These are phyloP conservation scores for Dactylellina sp. DNA, from an alignment of 2,329 filamentous ascomycete genomes.

Conservation along the genomic window DNA sequence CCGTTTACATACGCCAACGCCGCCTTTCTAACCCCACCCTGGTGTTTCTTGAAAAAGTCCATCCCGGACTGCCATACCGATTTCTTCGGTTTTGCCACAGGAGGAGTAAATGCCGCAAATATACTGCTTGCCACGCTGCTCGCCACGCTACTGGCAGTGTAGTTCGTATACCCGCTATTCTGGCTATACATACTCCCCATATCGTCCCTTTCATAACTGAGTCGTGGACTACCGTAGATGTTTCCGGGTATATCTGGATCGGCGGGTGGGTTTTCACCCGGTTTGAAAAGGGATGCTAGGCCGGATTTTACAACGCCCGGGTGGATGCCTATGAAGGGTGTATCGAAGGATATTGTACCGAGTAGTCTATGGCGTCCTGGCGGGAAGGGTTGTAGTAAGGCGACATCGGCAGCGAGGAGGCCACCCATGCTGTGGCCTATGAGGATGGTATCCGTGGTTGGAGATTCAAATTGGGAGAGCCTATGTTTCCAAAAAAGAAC, in stretches of 20 bases:
- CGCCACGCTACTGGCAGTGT: background rate
- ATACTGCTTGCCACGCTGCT: background rate
- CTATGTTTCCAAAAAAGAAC: constrained; percentile 3
- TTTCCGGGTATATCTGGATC: constrained; percentile 43
- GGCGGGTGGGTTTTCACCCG: constrained; percentile 64
- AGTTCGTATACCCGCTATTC: background rate
- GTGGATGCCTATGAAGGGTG: constrained; percentile 88
- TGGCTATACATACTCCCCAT: constrained; percentile 8
- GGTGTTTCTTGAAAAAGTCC: constrained; percentile 86
- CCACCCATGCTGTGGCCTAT: constrained; percentile 93
- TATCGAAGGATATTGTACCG: constrained; percentile 84
- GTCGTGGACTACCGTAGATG: constrained; percentile 13
- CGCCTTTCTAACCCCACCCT: constrained; percentile 76
- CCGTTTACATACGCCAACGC: constrained; percentile 80
- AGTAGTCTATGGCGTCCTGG: constrained; percentile 70
- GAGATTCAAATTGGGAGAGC: constrained; percentile 42
- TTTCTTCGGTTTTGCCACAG: constrained; percentile 43
- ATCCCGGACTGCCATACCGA: constrained; percentile 65
- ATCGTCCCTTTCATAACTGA: constrained; percentile 10
- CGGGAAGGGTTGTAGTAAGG: constrained; percentile 68
- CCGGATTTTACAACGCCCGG: constrained; percentile 87
- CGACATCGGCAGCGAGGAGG: constrained; percentile 81
- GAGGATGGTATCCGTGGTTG: constrained; percentile 79
- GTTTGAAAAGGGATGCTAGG: constrained; percentile 79
- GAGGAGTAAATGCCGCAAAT: constrained; percentile 18